Base-by-base conservation (phyloP, 441 rosid species). In the Erodium moschatum region DNA sequence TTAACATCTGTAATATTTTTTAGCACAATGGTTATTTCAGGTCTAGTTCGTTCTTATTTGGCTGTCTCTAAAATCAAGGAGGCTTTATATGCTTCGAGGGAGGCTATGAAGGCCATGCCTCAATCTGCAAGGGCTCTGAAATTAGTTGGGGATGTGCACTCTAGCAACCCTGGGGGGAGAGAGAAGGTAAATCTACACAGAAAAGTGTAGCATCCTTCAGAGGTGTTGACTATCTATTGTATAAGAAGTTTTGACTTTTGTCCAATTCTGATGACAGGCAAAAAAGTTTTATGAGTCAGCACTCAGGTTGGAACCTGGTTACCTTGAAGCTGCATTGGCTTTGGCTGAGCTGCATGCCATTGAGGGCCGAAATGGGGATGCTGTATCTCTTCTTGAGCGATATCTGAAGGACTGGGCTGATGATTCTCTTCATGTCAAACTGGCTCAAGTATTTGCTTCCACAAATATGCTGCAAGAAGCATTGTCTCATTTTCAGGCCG, bases 81-180 rank as follows among this genome's bases (percentile, higher is more conserved):
- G 80, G 98, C 97, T 50, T 81, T 94, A 69, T 87, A 83, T 81
- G 86, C 94, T 38, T 90, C 98, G 7, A 87, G 98, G 78, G 98
- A 89, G 85, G 98, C 97, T 52, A 91, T 91, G 97, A 94, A 86
- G 82, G 93, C 97, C 65, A 94, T 91, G 97, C 98, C 98, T 78
- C 98, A 91, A 75, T 94, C 97, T 42, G 96, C 98, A 67, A 91
- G 88, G 82, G 97, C 97, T 66, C 76, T 91, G 66, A 94, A 91
- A 76, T 80, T 91, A 80, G 98, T 94, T 52, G 98, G 98, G 67
- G 98, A 94, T 82, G 98, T 90, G 67, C 97, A 94, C 76, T 93
- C 97, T 63, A 83, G 85, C 79, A 88, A 86, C 75, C 77, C 94
- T 74, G 70, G 87, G 76, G 97, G 98, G 70, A 85, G 96, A 83